Base-by-base conservation (phyloP, 1,284 basidiomycete species). In the Ceratobasidium sp. region DNA sequence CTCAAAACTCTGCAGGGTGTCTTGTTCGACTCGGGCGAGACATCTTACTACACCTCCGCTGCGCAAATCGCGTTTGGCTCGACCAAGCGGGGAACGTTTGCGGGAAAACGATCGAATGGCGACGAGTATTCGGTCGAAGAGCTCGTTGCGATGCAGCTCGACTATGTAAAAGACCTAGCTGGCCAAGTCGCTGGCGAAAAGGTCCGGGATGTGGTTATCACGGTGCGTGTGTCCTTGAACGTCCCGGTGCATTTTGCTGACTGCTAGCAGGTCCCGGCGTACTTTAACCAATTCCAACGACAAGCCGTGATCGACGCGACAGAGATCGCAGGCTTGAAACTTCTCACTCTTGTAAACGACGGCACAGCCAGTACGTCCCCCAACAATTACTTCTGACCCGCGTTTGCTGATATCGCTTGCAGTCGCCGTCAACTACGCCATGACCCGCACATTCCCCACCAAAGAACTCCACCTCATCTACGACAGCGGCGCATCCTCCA, bases 391-490 rank as follows among this genome's bases (percentile, higher is more conserved):
- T 5, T 19, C 32, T 43, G 0, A 3, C 19, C 37, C 34, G 15
- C 34, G 2, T 13, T 40, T 43, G 17, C 61, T 64, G 9, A 66
- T 5, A 6, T 43, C 25, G 4, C 22, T 76, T 66, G 61, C 37
- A 83, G 92, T 96, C 37, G 96, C 94, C 8, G 88, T 98, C 80
- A 98, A 98, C 86, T 99, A 95, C 82, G 97, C 97, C 51, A 98
- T 99, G 94, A 96, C 95, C 1, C 90, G 97, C 49, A 89, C 89
- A 0, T 99, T 99, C 87, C 85, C 91, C 0, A 81, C 86, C 8
- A 85, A 84, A 22, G 96, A 98, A 83, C 90, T 92, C 83, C 96
- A 99, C 82, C 85, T 99, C 80, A 92, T 99, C 79, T 99, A 95
- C 84, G 98, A 99, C 82, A 93, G 95, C 0, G 97, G 98, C 51